These are phyloP conservation scores for Nannochloropsis salina DNA, from an alignment of 108 stramenopile genomes.

Conservation along the genomic window DNA sequence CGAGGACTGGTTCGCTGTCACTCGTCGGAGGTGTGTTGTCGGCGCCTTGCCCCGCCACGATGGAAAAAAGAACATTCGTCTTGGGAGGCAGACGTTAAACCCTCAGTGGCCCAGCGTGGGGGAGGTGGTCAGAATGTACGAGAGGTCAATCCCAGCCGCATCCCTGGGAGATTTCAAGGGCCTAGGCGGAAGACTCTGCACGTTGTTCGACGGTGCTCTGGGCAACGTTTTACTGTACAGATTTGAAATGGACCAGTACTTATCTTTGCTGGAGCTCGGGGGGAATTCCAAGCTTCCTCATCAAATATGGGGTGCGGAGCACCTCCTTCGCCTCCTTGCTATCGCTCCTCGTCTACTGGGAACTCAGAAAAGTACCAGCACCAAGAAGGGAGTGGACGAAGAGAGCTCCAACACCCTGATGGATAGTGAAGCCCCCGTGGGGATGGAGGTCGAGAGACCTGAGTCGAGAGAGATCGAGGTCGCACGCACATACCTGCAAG, in stretches of 20 bases:
- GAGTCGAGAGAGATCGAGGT: neutral
- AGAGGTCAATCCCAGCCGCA: neutral
- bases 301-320: slow-evolving; percentile 17
- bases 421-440: neutral
- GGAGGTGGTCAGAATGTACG: neutral
- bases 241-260: neutral
- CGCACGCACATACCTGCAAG: neutral
- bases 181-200: neutral
- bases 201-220: neutral
- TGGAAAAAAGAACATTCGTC: too few relatives aligned
- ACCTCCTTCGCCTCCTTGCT: neutral
- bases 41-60: neutral
- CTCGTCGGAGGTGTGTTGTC: neutral
- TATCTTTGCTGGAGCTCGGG: neutral
- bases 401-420: neutral
- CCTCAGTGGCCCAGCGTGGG: neutral
- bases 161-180: neutral
- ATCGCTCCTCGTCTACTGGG: neutral
- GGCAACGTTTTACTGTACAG: neutral
- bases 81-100: too few relatives aligned
- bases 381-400: neutral
- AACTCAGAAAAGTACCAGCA: neutral
- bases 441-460: neutral
- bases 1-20: neutral
- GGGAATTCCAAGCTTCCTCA: neutral